A percentile compares a stretch with the other conserved stretches of the same genome.
Conservation (phyloP, 306 rosid genomes). For the Senna siamea region DNA sequence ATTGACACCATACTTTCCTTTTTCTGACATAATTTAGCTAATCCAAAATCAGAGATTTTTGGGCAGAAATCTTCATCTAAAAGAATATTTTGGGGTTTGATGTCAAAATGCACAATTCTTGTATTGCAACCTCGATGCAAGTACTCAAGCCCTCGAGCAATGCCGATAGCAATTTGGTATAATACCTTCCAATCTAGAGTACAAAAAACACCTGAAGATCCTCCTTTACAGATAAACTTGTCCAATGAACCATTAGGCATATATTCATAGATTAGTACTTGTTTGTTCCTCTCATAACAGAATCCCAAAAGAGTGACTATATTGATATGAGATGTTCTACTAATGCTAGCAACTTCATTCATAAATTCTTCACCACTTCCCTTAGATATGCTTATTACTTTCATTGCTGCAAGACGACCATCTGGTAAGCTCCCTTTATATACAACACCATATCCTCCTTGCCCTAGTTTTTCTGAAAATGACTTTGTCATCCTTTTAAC, state of each 20-base stretch:
- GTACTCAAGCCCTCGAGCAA: constrained; percentile 54
- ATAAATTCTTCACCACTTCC: neutral
- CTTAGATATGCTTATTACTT: constrained; percentile 25
- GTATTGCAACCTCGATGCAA: constrained; percentile 35
- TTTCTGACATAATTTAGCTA: neutral
- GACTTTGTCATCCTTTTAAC: constrained; percentile 42
- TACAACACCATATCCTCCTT: constrained; percentile 56
- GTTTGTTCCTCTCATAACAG: constrained; percentile 40
- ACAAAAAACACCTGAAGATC: constrained; percentile 4
- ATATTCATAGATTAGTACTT: constrained; percentile 41
- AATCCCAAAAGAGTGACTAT: neutral
- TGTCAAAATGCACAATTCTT: neutral
- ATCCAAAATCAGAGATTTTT: neutral
- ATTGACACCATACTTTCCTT: neutral
- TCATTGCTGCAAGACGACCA: constrained; percentile 47
- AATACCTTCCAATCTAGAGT: constrained; percentile 31
- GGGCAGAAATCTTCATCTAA: neutral
- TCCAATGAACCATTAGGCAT: constrained; percentile 56
- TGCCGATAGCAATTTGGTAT: constrained; percentile 38
- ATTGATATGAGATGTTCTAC: neutral
- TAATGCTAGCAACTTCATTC: neutral
- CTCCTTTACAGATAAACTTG: constrained; percentile 30
- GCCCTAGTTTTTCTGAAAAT: constrained; percentile 37
- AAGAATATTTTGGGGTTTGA: neutral
- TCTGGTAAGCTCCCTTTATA: constrained; percentile 44